phyloP scores from a whole-genome alignment of 495 filamentous ascomycete species.

The Penicillium turbatum region DNA sequence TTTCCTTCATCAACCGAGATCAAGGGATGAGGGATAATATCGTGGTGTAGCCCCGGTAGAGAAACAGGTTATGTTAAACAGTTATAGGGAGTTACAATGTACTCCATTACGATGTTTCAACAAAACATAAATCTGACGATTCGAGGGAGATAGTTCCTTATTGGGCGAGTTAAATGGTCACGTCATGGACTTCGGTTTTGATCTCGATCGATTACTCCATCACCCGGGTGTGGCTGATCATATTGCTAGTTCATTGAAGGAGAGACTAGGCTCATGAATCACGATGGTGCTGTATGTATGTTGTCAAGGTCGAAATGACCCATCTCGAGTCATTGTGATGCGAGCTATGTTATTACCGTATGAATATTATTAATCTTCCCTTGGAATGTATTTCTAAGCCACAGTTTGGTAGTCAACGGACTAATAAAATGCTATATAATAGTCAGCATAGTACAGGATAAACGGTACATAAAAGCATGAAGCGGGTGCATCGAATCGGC shows the following conservation, averaged over 20 bases:
- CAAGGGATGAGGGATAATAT: no score
- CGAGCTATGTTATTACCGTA: no score
- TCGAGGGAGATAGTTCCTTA: not conserved
- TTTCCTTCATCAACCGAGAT: not conserved
- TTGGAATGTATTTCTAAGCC: no score
- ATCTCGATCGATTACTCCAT: slow-evolving; percentile 1
- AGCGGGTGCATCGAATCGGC: slow-evolving; percentile 8
- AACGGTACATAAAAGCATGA: not conserved
- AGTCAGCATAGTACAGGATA: no score
- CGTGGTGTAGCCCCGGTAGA: not conserved
- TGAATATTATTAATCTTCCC: no score
- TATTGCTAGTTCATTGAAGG: not conserved
- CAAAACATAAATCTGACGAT: no score
- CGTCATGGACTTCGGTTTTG: slow-evolving; percentile 19
- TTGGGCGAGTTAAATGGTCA: slow-evolving; percentile 9
- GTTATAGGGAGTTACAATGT: no score
- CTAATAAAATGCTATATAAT: no score
- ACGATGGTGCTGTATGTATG: not conserved
- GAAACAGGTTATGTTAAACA: no score
- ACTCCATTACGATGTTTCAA: not conserved
- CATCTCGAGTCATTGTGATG: no score
- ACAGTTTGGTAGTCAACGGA: no score
- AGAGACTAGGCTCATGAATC: slow-evolving; percentile 3
- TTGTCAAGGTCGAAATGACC: not conserved
- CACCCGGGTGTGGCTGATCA: not conserved